phyloP scores from a whole-genome alignment of 2,329 filamentous ascomycete genomes.

The Onygena corvina region DNA sequence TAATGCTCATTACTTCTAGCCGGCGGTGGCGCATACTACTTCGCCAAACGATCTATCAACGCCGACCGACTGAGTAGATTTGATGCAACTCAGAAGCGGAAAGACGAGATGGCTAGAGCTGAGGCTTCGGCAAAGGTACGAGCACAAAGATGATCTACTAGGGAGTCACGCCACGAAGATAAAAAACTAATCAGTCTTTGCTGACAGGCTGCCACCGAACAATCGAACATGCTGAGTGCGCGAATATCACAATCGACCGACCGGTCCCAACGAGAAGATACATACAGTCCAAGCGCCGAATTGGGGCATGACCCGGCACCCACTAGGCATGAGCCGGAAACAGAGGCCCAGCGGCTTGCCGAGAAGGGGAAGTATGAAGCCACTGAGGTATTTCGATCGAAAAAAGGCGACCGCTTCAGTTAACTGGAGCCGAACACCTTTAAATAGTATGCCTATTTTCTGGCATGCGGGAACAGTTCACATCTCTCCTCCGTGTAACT shows the following conservation, averaged over 20 bases:
- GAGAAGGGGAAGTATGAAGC: constrained; percentile 91
- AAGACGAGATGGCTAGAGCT: constrained; percentile 16
- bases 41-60: constrained; percentile 90
- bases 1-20: constrained; percentile 39
- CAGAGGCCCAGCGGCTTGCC: constrained; percentile 50
- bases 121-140: constrained; percentile 10
- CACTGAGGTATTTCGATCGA: constrained; percentile 58
- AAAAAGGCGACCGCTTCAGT: constrained; percentile 76
- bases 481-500: too few relatives aligned
- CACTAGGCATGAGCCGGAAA: constrained; percentile 65
- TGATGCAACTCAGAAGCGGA: constrained; percentile 41
- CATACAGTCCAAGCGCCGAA: constrained; percentile 59
- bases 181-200: constrained; percentile 15
- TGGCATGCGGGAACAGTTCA: too few relatives aligned
- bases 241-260: background rate
- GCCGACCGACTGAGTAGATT: constrained; percentile 66
- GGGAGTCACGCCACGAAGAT: background rate
- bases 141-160: background rate
- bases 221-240: constrained; percentile 18
- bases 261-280: constrained; percentile 37
- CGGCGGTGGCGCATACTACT: constrained; percentile 85
- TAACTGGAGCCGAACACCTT: constrained; percentile 22
- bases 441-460: too few relatives aligned
- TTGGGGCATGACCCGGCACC: constrained; percentile 70
- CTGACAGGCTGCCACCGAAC: constrained; percentile 20